phyloP scores from a whole-genome alignment of 805 yeast genomes.

The Deakozyma indianensis region DNA sequence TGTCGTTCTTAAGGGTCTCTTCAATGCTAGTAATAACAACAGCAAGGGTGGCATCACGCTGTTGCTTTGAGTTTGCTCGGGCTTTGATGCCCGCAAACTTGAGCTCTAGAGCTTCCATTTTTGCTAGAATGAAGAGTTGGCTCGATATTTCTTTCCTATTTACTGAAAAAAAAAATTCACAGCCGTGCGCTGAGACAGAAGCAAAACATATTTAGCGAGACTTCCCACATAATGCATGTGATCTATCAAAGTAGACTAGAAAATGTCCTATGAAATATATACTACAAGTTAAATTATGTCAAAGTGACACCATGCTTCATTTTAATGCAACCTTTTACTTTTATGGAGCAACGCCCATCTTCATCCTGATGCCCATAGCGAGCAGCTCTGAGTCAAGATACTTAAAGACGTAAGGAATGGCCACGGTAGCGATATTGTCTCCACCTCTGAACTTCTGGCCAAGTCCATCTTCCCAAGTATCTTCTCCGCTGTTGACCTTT shows the following conservation, averaged over 20 bases:
- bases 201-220: too few species aligned
- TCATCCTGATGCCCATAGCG: conserved; percentile 95
- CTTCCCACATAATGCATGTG: too few species aligned
- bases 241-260: too few species aligned
- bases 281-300: too few species aligned
- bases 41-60: conserved; percentile 33
- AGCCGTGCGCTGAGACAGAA: too few species aligned
- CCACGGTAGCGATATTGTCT: conserved; percentile 83
- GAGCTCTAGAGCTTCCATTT: conserved; percentile 5
- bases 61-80: conserved; percentile 11
- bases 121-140: not conserved
- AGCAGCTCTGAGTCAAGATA: conserved; percentile 89
- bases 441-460: conserved; percentile 90
- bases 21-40: conserved; percentile 79
- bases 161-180: conserved; percentile 2
- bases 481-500: conserved; percentile 33
- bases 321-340: too few species aligned
- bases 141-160: not conserved
- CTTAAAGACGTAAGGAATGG: conserved; percentile 91
- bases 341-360: conserved; percentile 62
- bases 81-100: conserved; percentile 8
- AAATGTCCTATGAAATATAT: too few species aligned
- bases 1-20: conserved; percentile 61
- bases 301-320: too few species aligned
- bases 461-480: conserved; percentile 93